Evolutionary conservation across 768 basidiomycete genomes (phyloP).

Genomic region (Mycena galopus): DNA sequence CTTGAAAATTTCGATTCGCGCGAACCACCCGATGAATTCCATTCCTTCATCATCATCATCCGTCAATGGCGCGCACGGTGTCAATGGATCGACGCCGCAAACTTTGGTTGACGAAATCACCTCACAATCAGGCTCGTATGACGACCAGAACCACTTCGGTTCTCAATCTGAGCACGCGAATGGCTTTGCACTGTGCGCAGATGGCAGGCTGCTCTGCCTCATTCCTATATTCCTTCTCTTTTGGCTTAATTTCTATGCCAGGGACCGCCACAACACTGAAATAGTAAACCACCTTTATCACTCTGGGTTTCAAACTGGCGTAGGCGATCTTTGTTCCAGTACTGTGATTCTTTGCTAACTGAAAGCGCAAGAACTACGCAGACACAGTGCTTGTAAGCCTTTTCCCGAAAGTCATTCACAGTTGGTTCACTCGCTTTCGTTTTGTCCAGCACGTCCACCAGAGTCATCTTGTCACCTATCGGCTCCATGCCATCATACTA

Average conservation of each 20-base stretch:
- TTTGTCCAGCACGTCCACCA: conserved; percentile 75
- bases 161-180: conserved; percentile 64
- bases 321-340: conserved; percentile 56
- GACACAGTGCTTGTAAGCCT: conserved; percentile 81
- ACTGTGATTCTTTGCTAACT: conserved; percentile 27
- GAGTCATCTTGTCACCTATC: conserved; percentile 65
- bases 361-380: conserved; percentile 74
- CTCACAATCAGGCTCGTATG: conserved; percentile 53
- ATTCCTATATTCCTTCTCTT: background rate
- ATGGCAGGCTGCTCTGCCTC: conserved; percentile 16
- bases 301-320: conserved; percentile 85
- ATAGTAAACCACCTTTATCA: conserved; percentile 85
- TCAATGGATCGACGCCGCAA: conserved; percentile 57
- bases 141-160: conserved; percentile 50
- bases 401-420: conserved; percentile 1
- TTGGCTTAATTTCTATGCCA: conserved; percentile 35
- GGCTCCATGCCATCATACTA: conserved; percentile 87
- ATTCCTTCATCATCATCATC: conserved; percentile 37
- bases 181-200: conserved; percentile 53
- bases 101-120: conserved; percentile 53
- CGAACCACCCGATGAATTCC: conserved; percentile 19
- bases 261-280: conserved; percentile 79
- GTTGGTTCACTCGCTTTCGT: conserved; percentile 22
- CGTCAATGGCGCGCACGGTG: conserved; percentile 64
- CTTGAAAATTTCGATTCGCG: background rate